A percentile compares a stretch with the other conserved stretches of the same genome.
Evolutionary conservation across 768 basidiomycete genomes (phyloP).

Genomic region (Mycena galopus): DNA sequence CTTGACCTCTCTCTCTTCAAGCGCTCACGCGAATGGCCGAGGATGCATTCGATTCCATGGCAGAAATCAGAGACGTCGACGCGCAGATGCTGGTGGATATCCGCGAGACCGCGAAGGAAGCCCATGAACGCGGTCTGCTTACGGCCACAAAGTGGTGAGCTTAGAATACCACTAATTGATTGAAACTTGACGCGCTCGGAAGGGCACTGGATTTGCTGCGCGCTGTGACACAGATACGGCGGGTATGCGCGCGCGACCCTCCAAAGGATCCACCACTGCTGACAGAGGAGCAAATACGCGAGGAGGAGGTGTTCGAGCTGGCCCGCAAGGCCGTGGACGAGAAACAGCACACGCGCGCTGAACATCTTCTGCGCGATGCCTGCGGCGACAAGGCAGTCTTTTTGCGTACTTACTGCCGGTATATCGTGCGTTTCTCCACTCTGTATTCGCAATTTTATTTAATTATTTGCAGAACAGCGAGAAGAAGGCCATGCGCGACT

Average conservation of each 20-base stretch:
- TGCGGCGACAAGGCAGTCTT: conserved; percentile 55
- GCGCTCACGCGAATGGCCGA: neutral
- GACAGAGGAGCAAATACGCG: conserved; percentile 55
- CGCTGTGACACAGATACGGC: conserved; percentile 54
- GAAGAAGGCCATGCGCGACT: conserved; percentile 71
- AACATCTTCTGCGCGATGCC: conserved; percentile 61
- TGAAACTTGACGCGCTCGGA: neutral
- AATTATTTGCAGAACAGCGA: conserved; percentile 22
- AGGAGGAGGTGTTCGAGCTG: conserved; percentile 66
- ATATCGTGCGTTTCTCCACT: conserved; percentile 23
- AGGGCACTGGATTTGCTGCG: conserved; percentile 71
- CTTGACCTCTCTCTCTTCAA: neutral
- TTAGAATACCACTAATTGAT: neutral
- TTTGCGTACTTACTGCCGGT: conserved; percentile 30
- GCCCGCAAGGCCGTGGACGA: conserved; percentile 68
- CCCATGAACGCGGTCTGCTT: conserved; percentile 63
- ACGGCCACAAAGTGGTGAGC: conserved; percentile 65
- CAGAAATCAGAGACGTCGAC: conserved; percentile 45
- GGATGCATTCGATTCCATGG: neutral
- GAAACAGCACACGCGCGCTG: conserved; percentile 72
- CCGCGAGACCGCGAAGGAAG: conserved; percentile 64
- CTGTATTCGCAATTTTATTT: neutral
- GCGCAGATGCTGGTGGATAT: conserved; percentile 53
- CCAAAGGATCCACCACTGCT: conserved; percentile 41
- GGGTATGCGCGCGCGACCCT: conserved; percentile 38